Evolutionary conservation across 371 early-diverging fungal genomes (phyloP), one percentile per base, ranked within the genome.

Genomic region (Rhizoclosmatium hyalinum): DNA sequence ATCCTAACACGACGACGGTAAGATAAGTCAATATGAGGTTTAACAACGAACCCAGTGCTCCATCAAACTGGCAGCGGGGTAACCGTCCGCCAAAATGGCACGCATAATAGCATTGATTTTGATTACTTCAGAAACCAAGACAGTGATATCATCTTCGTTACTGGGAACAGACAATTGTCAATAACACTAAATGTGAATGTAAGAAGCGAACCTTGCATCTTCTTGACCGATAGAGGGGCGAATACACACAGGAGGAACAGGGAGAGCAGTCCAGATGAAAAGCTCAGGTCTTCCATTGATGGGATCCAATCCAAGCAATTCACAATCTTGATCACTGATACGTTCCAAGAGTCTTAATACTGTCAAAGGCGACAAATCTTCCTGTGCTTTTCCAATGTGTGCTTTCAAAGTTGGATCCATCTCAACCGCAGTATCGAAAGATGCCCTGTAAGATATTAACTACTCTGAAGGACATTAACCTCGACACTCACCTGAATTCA

Each of bases 61-160:
- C 78, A 83, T 78, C 19, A 85, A 56, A 10, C 75, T 55, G 2
- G 68, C 66, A 4, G 78, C 74, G 39, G 77, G 77, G 12, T 71
- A 71, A 3, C 99, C 99, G 77, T 94, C 91, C 55, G 91, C 88
- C 79, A 99, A 87, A 55, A 94, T 91, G 10, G 91, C 90, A 77
- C 91, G 88, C 67, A 99, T 93, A 61, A 94, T 87, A 6, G 94
- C 89, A 80, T 98, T 99, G 42, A 93, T 93, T 68, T 95, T 93
- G 47, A 99, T 90, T 63, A 99, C 98, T 82, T 99, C 99, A 0
- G 96, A 93, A 63, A 99, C 83, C 81, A 99, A 97, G 44, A 97
- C 96, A 1, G 99, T 99, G 79, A 99, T 83, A 84, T 99, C 99
- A 79, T 99, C 99, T 85, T 99, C 99, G 75, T 95, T 99, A 83